Conservation (phyloP, 2,329 filamentous ascomycete genomes). For the Calonectria pseudoturangicola region DNA sequence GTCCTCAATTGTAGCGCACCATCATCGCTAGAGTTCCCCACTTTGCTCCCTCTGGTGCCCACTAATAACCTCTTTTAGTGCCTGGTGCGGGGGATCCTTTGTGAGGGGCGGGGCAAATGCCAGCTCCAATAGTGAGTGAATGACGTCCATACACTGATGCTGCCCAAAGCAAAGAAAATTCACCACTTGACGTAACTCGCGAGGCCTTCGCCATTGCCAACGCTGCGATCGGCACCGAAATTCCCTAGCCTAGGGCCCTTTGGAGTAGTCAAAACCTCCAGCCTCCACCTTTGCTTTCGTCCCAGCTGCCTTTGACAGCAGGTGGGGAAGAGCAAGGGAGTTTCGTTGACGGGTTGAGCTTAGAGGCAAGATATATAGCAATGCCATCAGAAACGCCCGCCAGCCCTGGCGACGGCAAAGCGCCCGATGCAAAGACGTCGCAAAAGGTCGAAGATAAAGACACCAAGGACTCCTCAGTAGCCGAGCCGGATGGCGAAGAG, state of each 20-base stretch:
- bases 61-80: not conserved
- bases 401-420: constrained; percentile 29
- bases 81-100: not conserved
- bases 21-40: not conserved
- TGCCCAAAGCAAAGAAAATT: not conserved
- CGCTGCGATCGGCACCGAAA: not conserved
- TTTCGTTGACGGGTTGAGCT: not conserved
- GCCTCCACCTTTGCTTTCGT: not conserved
- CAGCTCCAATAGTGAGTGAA: constrained; percentile 13
- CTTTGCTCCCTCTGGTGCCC: not conserved
- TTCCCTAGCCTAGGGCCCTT: not conserved
- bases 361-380: not conserved
- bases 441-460: constrained; percentile 4
- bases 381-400: constrained; percentile 25
- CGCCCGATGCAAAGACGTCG: constrained; percentile 20
- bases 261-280: not conserved
- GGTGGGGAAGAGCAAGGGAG: not conserved
- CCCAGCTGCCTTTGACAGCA: too few relatives aligned
- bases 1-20: not conserved
- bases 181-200: not conserved
- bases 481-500: constrained; percentile 50
- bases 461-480: constrained; percentile 23
- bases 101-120: not conserved
- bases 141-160: not conserved
- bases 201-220: not conserved